Conservation (phyloP, 192 early-diverging fungal species). For the Backusella mclennaniae region DNA sequence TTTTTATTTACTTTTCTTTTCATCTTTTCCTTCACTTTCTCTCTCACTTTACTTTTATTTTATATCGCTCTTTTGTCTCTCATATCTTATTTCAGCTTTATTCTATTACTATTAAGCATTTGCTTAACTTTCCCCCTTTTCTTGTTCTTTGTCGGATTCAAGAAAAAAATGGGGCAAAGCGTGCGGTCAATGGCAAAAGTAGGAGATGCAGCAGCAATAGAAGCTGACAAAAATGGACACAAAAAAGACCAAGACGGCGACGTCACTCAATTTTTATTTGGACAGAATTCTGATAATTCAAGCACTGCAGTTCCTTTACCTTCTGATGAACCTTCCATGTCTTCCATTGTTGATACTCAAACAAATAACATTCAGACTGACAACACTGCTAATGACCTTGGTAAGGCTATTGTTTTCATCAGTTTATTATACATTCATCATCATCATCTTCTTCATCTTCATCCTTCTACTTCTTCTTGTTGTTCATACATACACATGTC, state of each 20-base stretch:
- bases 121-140: neutral
- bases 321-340: slow-evolving; percentile 21
- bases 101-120: neutral
- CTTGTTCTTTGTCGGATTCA: neutral
- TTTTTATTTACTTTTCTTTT: neutral
- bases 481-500: neutral
- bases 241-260: neutral
- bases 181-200: neutral
- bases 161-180: neutral
- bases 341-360: slow-evolving; percentile 11
- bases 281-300: neutral
- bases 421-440: neutral
- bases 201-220: neutral
- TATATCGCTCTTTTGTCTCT: too few species aligned
- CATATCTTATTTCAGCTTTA: neutral
- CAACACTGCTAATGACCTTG: neutral
- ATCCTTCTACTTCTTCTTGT: neutral
- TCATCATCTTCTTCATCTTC: neutral
- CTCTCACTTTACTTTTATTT: neutral
- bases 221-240: neutral
- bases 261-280: neutral
- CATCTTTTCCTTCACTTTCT: neutral
- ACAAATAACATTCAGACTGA: neutral
- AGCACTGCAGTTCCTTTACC: neutral
- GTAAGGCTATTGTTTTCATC: neutral